These are phyloP conservation scores for Inga oerstediana DNA, from an alignment of 306 rosid genomes.

Conservation along the genomic window DNA sequence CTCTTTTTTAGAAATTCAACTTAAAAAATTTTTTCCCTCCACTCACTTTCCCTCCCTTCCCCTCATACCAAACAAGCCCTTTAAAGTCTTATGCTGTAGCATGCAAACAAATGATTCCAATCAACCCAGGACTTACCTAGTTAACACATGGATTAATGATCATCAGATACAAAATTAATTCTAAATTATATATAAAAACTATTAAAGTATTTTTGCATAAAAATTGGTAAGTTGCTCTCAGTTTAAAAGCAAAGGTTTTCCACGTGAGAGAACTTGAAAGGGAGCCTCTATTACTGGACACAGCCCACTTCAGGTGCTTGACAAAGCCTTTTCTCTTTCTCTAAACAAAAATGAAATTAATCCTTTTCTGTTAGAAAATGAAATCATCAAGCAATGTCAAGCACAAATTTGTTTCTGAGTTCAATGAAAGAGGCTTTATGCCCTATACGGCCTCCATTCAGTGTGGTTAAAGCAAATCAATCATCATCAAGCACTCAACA, in stretches of 20 bases:
- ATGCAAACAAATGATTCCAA: background rate
- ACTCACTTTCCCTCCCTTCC: too few species aligned
- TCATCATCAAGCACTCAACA: conserved; percentile 62
- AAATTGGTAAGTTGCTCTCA: conserved; percentile 43
- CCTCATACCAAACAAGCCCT: too few species aligned
- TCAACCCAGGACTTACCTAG: background rate
- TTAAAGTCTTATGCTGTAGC: background rate
- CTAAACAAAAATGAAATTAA: background rate
- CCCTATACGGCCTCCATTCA: conserved; percentile 41
- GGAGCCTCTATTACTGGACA: background rate
- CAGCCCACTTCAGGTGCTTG: background rate
- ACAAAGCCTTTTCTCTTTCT: background rate
- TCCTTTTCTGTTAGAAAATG: background rate
- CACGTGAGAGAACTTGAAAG: conserved; percentile 45
- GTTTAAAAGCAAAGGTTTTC: conserved; percentile 55
- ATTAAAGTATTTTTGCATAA: background rate
- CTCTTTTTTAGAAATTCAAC: too few species aligned
- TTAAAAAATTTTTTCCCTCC: too few species aligned
- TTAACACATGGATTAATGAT: background rate
- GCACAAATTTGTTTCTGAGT: background rate
- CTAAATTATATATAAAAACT: background rate
- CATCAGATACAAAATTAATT: background rate
- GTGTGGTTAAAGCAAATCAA: conserved; percentile 82
- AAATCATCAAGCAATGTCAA: background rate
- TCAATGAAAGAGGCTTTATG: conserved; percentile 36